Percentiles rank a stretch among this genome's conserved stretches.
phyloP scores from a whole-genome alignment of 352 stramenopile species.

The Peronosclerospora sorghi region DNA sequence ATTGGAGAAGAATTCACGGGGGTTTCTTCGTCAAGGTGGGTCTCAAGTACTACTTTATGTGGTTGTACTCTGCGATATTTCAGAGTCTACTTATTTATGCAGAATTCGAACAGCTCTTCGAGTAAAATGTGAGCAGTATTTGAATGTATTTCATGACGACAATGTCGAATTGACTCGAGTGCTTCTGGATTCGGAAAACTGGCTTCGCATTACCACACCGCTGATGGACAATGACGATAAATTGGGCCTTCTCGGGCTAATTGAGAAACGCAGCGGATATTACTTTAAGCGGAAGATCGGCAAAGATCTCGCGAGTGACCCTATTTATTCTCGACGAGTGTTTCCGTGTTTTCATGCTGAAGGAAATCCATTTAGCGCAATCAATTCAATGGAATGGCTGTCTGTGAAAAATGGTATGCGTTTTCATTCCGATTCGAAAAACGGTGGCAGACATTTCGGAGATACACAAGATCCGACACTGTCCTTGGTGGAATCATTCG shows the following conservation, averaged over 20 bases:
- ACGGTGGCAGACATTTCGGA: neutral
- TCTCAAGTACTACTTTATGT: constrained; percentile 1
- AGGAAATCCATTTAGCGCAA: constrained; percentile 52
- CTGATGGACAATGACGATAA: constrained; percentile 37
- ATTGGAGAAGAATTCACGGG: constrained; percentile 82
- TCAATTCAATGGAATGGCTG: constrained; percentile 44
- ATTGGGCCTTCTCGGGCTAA: constrained; percentile 38
- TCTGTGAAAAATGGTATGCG: constrained; percentile 45
- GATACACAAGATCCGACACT: constrained; percentile 12
- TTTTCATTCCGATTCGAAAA: constrained; percentile 27
- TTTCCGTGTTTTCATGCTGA: constrained; percentile 50
- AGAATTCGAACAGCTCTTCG: constrained; percentile 58
- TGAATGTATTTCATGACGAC: constrained; percentile 71
- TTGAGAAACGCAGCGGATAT: constrained; percentile 75
- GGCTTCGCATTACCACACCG: constrained; percentile 52
- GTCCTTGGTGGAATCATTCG: constrained; percentile 22
- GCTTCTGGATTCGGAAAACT: constrained; percentile 79
- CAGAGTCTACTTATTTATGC: neutral
- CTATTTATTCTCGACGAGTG: constrained; percentile 58
- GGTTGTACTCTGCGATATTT: constrained; percentile 1
- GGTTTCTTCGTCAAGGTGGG: constrained; percentile 53
- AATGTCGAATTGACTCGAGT: constrained; percentile 76
- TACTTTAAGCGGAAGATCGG: constrained; percentile 39
- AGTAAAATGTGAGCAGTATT: constrained; percentile 74
- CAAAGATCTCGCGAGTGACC: constrained; percentile 27